phyloP scores from a whole-genome alignment of 345 rosid genomes.

The Pistacia integerrima region DNA sequence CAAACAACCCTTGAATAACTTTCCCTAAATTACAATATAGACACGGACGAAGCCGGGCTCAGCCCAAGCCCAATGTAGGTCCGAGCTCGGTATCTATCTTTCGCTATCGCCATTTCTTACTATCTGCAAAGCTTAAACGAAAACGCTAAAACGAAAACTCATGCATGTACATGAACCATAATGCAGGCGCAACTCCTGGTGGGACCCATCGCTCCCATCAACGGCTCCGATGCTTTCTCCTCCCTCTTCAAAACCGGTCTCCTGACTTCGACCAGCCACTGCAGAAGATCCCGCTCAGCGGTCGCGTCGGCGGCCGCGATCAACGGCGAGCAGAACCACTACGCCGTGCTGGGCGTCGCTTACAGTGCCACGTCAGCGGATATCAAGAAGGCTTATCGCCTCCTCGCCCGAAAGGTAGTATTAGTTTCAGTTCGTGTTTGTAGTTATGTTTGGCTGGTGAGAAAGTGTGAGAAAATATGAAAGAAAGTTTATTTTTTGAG shows the following conservation, averaged over 20 bases:
- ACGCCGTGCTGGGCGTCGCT: conserved; percentile 69
- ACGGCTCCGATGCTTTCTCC: conserved; percentile 37
- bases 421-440: neutral
- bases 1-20: too few species aligned
- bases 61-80: neutral
- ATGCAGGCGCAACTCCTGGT: conserved; percentile 71
- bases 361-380: conserved; percentile 59
- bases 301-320: conserved; percentile 37
- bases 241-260: conserved; percentile 15
- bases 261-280: conserved; percentile 22
- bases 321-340: conserved; percentile 59
- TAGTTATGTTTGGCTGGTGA: conserved; percentile 18
- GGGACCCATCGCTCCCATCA: conserved; percentile 62
- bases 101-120: neutral
- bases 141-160: neutral
- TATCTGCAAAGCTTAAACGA: neutral
- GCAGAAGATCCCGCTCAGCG: conserved; percentile 20
- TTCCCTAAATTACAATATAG: neutral
- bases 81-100: too few species aligned
- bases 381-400: conserved; percentile 80
- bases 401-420: conserved; percentile 82
- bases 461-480: neutral
- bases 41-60: neutral
- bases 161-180: conserved; percentile 32
- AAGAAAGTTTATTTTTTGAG: neutral